Evolutionary conservation across 441 rosid species (phyloP).

Genomic region (Sinapis alba): DNA sequence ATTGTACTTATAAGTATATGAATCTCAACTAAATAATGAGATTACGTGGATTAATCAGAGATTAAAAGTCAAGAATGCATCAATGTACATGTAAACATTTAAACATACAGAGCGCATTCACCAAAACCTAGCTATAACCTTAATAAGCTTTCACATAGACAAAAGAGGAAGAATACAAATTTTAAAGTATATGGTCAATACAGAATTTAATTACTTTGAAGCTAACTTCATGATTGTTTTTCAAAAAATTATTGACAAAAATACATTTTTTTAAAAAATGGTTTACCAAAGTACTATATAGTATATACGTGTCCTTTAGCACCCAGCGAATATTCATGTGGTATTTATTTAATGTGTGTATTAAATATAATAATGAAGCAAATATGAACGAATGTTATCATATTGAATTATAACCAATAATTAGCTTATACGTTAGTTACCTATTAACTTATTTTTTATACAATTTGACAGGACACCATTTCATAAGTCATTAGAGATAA

Average conservation of each 20-base stretch:
- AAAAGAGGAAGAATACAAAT: neutral
- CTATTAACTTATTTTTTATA: neutral
- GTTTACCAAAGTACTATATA: neutral
- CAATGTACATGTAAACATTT: no score
- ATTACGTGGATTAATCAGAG: neutral
- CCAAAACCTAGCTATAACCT: no score
- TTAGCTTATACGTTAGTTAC: neutral
- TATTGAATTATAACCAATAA: neutral
- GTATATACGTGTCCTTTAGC: neutral
- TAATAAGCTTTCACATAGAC: no score
- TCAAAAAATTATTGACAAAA: neutral
- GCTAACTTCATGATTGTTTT: neutral
- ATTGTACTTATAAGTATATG: neutral
- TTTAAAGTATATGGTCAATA: neutral
- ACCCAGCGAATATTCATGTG: neutral
- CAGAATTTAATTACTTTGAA: neutral
- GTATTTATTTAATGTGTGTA: neutral
- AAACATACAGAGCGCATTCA: no score
- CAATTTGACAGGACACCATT: neutral
- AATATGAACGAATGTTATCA: neutral
- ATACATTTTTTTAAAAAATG: neutral
- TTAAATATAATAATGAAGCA: neutral
- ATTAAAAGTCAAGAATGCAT: no score
- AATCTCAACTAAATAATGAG: neutral
- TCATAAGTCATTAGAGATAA: neutral